These are phyloP conservation scores for Eremomyces bilateralis DNA, from an alignment of 495 filamentous ascomycete species.

Conservation along the genomic window DNA sequence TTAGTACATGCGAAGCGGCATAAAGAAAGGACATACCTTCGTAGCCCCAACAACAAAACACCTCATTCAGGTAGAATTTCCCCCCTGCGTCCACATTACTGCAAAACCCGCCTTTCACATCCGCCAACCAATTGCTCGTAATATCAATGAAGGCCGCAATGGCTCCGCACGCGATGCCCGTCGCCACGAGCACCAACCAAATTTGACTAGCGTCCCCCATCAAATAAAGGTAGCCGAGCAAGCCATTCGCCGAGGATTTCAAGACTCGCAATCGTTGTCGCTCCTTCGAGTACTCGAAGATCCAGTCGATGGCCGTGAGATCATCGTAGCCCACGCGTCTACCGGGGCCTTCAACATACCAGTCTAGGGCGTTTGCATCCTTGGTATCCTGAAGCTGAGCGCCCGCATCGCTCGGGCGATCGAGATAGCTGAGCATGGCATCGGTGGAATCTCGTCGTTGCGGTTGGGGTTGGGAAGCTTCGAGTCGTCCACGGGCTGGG, in stretches of 20 bases:
- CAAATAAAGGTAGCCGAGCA: constrained; percentile 49
- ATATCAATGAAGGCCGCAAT: constrained; percentile 81
- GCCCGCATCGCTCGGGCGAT: constrained; percentile 3
- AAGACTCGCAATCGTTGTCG: constrained; percentile 64
- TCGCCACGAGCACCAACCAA: constrained; percentile 67
- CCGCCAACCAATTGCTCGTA: constrained; percentile 82
- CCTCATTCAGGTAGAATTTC: constrained; percentile 70
- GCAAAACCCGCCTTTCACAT: constrained; percentile 86
- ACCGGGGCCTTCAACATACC: constrained; percentile 82
- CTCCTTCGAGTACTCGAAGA: constrained; percentile 96
- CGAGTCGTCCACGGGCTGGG: constrained; percentile 2
- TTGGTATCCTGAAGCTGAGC: constrained; percentile 19
- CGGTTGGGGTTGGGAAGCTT: constrained; percentile 1
- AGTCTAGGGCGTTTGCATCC: constrained; percentile 49
- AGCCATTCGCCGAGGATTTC: constrained; percentile 41
- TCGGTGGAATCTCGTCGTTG: constrained; percentile 12
- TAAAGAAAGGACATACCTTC: constrained; percentile 41
- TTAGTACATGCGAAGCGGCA: no score
- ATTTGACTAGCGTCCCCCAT: constrained; percentile 70
- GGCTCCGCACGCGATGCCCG: constrained; percentile 59
- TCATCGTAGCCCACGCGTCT: constrained; percentile 88
- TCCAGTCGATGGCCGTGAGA: constrained; percentile 97
- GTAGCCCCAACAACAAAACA: constrained; percentile 84
- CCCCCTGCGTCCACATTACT: constrained; percentile 49
- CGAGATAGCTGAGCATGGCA: constrained; percentile 19